Conservation (phyloP, 2,329 filamentous ascomycete genomes). For the Trichoderma brevicompactum region DNA sequence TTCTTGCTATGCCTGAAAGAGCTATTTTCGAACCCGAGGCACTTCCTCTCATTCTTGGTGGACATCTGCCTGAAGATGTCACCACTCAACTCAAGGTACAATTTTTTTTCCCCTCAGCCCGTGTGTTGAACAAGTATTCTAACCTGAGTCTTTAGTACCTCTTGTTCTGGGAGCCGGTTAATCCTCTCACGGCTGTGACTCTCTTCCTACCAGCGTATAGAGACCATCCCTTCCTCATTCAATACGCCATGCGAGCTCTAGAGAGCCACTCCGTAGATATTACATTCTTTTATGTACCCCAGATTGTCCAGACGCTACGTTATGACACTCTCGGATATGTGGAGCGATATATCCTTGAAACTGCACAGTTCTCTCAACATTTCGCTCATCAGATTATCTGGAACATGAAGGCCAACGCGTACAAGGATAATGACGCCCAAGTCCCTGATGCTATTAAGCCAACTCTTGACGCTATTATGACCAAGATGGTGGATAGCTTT, state of each 20-base stretch:
- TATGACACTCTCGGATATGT: conserved; percentile 95
- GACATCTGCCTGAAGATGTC: conserved; percentile 76
- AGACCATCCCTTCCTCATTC: conserved; percentile 89
- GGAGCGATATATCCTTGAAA: conserved; percentile 94
- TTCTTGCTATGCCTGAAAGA: conserved; percentile 83
- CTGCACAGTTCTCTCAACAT: conserved; percentile 94
- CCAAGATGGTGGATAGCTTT: conserved; percentile 81
- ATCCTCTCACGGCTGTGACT: conserved; percentile 89
- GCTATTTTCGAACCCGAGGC: conserved; percentile 81
- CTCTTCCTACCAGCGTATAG: conserved; percentile 91
- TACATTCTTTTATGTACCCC: conserved; percentile 98
- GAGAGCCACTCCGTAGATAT: conserved; percentile 96
- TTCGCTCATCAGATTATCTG: conserved; percentile 99
- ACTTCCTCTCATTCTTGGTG: conserved; percentile 78
- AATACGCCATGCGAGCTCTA: conserved; percentile 94
- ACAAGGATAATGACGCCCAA: conserved; percentile 92
- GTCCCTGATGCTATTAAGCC: conserved; percentile 93
- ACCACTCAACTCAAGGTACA: conserved; percentile 76
- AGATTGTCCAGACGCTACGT: conserved; percentile 92
- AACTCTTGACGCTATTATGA: conserved; percentile 87
- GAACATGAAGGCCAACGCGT: conserved; percentile 99
- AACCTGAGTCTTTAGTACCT: conserved; percentile 64
- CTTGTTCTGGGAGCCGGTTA: conserved; percentile 89
- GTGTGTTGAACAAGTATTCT: conserved; percentile 27
- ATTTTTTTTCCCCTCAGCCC: not conserved